Base-by-base conservation (phyloP, 2,329 filamentous ascomycete genomes). In the Rachicladosporium sp. region DNA sequence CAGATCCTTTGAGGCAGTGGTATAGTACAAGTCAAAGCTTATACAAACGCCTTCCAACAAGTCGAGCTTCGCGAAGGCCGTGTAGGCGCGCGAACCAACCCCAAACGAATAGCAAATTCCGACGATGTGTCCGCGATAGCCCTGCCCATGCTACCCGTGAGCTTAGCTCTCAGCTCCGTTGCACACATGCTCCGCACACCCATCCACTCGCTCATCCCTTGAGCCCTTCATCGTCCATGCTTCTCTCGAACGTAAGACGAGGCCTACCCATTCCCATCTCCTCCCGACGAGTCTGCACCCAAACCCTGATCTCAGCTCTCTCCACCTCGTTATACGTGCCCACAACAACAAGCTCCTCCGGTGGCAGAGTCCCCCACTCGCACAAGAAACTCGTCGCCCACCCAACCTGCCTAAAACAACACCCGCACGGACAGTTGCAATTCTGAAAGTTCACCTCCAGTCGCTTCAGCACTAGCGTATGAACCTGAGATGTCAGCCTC, bases 391-490 rank as follows among this genome's bases (percentile, higher is more conserved):
- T 35, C 5, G 37, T 37, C 12, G 39, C 39, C 39, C 39, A 41
- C 2, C 30, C n/a, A 11, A 37, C 29, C 34, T 41, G 39, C 10
- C 23, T 32, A 11, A 19, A 29, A 27, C 23, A 27, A 29, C 39
- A 41, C 6, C 39, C 39, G 4, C 39, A 41, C 2, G 39, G 39
- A n/a, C 39, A 41, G 21, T 21, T 33, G 34, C 39, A 41, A 4
- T 41, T 41, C 31, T 41, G 39, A 30, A 41, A 34, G 13, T 37
- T 41, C 7, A 41, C 39, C 23, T 41, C 39, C 9, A 41, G 35
- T 12, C 33, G 12, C 4, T 29, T 19, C 5, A 41, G 10, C 2
- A n/a, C 19, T n/a, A 41, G 19, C 34, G 36, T 30, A 10, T 41
- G 39, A 19, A 41, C 19, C 31, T 41, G 39, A 29, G 21, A 37